Base-by-base conservation (phyloP, 1,284 basidiomycete species). In the Puccinia novopanici region DNA sequence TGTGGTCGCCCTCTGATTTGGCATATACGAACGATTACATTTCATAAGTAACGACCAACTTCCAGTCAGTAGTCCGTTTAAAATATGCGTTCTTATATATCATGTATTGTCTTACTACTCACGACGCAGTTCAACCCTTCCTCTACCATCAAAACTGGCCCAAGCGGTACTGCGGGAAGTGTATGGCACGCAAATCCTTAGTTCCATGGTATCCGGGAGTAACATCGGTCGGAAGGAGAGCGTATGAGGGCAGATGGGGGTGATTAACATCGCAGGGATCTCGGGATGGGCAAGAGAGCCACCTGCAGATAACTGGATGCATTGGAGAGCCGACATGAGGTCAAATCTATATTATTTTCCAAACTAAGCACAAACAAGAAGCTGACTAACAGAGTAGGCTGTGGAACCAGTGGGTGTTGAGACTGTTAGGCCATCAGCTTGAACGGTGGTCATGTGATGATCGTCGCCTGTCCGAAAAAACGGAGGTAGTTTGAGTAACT, bases 151-250 rank as follows among this genome's bases (percentile, higher is more conserved):
- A 85, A 99, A 99, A 54, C 93, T 95, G 13, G 94, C 97, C 97
- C 97, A 99, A 4, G 97, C 97, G 0, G 96, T 99, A 85, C 93
- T 95, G 57, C 97, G 89, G 34, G 96, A 98, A 86, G 98, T 98
- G 88, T 95, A 99, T 0, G 97, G 97, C 22, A 99, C 97, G 83
- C 95, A 98, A 57, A 99, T 94, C 19, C 97, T 91, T 72, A 99
- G 88, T 85, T 99, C 97, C 94, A 99, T 98, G 84, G 92, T 96
- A 86, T 99, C 97, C 0, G 97, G 97, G 24, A 99, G 88, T 3
- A 99, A 89, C 96, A 99, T 98, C 0, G 97, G 97, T 63, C 97
- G 90, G 90, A 99, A 99, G 3, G 95, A 98, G 10, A 99, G 89
- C 0, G 97, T 99, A 86, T 99, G 97, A 0, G 97, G 97, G 85